Percentiles rank a stretch among this genome's conserved stretches.
Conservation (phyloP, 306 rosid genomes). For the Malus orientalis region DNA sequence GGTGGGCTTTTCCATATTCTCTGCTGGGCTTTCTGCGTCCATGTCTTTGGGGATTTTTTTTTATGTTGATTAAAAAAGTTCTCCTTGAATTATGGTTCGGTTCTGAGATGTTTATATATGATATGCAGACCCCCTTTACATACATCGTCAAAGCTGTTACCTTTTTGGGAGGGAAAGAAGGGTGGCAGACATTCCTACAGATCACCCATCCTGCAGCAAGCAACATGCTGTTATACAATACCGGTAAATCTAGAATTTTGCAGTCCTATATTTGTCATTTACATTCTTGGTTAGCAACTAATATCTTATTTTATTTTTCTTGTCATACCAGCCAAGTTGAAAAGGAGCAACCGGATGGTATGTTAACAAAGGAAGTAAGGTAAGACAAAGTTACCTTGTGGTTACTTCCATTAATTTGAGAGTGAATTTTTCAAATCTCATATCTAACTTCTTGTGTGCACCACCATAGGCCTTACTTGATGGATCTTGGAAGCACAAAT, state of each 20-base stretch:
- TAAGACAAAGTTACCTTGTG: slow-evolving; percentile 18
- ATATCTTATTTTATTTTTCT: slow-evolving; percentile 1
- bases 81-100: background rate
- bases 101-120: slow-evolving; percentile 26
- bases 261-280: slow-evolving; percentile 11
- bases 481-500: slow-evolving; percentile 99
- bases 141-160: slow-evolving; percentile 95
- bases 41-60: background rate
- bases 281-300: background rate
- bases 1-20: background rate
- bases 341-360: slow-evolving; percentile 76
- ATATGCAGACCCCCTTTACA: slow-evolving; percentile 79
- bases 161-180: slow-evolving; percentile 98
- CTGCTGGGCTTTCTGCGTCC: background rate
- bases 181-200: slow-evolving; percentile 95
- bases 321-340: slow-evolving; percentile 66
- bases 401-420: background rate
- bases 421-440: slow-evolving; percentile 6
- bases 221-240: slow-evolving; percentile 96
- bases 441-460: slow-evolving; percentile 19
- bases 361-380: slow-evolving; percentile 49
- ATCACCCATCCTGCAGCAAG: slow-evolving; percentile 99
- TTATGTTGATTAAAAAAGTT: background rate
- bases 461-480: slow-evolving; percentile 70
- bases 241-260: slow-evolving; percentile 42